Conservation (phyloP, 768 basidiomycete genomes). For the Panaeolus cyanescens region DNA sequence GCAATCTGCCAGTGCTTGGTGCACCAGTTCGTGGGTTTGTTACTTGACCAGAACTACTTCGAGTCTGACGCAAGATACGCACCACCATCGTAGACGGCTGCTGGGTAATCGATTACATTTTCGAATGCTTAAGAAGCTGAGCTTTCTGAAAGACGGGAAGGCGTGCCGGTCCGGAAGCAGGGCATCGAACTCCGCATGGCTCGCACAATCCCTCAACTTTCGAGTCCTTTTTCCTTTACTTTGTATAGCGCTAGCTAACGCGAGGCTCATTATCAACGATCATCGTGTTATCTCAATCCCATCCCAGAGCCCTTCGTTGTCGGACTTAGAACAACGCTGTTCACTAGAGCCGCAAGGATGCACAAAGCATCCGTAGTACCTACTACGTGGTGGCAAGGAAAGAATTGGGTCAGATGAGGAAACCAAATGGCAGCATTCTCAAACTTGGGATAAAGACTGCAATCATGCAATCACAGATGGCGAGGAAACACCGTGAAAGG, state of each 20-base stretch:
- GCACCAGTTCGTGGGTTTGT: no score
- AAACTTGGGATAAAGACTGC: not conserved
- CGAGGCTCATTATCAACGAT: not conserved
- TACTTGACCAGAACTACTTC: not conserved
- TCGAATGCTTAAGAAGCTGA: not conserved
- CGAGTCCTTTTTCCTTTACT: not conserved
- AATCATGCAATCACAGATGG: not conserved
- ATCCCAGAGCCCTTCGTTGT: not conserved
- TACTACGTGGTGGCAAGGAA: not conserved
- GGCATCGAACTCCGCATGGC: not conserved
- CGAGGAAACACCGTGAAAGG: conserved; percentile 1
- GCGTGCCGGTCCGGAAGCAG: not conserved
- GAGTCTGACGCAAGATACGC: not conserved
- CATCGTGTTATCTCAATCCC: not conserved
- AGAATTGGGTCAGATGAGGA: not conserved
- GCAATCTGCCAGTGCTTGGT: no score
- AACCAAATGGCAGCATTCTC: not conserved
- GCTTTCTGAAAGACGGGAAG: not conserved
- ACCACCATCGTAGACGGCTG: not conserved
- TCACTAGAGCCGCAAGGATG: not conserved
- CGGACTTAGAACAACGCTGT: not conserved
- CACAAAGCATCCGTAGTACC: not conserved
- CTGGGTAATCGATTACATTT: not conserved
- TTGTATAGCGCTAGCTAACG: not conserved
- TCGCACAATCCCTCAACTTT: not conserved